A percentile compares a stretch with the other conserved stretches of the same genome.
phyloP scores from a whole-genome alignment of 768 basidiomycete genomes.

The Pleurotus tuoliensis region DNA sequence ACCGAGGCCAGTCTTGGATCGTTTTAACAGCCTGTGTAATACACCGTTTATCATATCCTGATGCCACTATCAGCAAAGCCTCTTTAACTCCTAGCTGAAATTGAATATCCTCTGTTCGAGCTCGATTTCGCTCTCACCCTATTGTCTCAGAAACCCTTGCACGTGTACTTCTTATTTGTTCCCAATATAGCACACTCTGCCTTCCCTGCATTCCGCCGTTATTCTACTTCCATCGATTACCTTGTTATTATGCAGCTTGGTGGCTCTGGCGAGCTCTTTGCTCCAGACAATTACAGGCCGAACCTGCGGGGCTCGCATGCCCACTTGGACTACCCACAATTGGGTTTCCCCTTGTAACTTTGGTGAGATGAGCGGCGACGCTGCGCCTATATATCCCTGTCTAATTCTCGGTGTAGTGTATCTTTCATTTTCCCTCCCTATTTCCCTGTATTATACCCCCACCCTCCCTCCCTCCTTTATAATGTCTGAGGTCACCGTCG shows the following conservation, averaged over 20 bases:
- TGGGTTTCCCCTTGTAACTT: slow-evolving; percentile 26
- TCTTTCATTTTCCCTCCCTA: slow-evolving; percentile 9
- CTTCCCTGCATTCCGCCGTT: neutral
- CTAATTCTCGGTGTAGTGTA: slow-evolving; percentile 3
- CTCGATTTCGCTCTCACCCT: neutral
- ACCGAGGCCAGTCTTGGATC: neutral
- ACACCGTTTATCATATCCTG: neutral
- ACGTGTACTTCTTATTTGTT: slow-evolving; percentile 8
- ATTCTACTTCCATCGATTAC: slow-evolving; percentile 4
- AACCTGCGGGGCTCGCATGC: slow-evolving; percentile 12
- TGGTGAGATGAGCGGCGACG: neutral
- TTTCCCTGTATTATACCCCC: slow-evolving; percentile 6
- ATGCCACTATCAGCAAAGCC: neutral
- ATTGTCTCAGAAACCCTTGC: slow-evolving; percentile 3
- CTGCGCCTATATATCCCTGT: neutral
- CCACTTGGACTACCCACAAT: slow-evolving; percentile 20
- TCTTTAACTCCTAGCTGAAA: neutral
- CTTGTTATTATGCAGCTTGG: neutral
- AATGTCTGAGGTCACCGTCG: slow-evolving; percentile 32
- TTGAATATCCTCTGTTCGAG: neutral
- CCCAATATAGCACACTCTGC: neutral
- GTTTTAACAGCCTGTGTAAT: neutral
- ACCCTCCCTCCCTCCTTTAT: slow-evolving; percentile 23
- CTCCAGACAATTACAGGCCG: slow-evolving; percentile 17
- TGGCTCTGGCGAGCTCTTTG: neutral